Conservation (phyloP, 2,329 filamentous ascomycete species). For the Diaporthe citrichinensis region DNA sequence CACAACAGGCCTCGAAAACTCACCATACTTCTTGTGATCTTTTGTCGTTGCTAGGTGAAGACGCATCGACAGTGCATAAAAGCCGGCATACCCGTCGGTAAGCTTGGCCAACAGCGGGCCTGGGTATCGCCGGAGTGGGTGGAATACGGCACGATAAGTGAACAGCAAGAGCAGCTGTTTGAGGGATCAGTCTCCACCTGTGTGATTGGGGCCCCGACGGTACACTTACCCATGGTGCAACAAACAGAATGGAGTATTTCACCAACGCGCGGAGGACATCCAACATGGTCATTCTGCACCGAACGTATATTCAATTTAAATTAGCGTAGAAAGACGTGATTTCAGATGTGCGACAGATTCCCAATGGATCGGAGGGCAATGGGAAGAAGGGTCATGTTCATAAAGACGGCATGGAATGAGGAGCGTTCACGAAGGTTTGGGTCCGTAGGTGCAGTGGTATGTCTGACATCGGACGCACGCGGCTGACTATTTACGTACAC, state of each 20-base stretch:
- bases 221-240: background rate
- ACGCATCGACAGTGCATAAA: background rate
- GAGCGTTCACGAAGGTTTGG: background rate
- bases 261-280: background rate
- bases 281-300: background rate
- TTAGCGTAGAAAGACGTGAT: background rate
- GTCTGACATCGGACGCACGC: no score
- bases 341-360: background rate
- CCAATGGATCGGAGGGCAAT: background rate
- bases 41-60: background rate
- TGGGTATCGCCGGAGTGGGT: background rate
- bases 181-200: background rate
- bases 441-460: background rate
- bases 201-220: background rate
- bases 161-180: background rate
- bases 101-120: constrained; percentile 15
- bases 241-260: background rate
- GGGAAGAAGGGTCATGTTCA: background rate
- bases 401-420: background rate
- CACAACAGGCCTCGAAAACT: background rate
- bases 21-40: constrained; percentile 22
- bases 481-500: no score
- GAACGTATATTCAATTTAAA: background rate
- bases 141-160: background rate
- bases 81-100: constrained; percentile 10